These are phyloP conservation scores for Fusarium pilosicola DNA, from an alignment of 2,329 filamentous ascomycete species.

Conservation along the genomic window DNA sequence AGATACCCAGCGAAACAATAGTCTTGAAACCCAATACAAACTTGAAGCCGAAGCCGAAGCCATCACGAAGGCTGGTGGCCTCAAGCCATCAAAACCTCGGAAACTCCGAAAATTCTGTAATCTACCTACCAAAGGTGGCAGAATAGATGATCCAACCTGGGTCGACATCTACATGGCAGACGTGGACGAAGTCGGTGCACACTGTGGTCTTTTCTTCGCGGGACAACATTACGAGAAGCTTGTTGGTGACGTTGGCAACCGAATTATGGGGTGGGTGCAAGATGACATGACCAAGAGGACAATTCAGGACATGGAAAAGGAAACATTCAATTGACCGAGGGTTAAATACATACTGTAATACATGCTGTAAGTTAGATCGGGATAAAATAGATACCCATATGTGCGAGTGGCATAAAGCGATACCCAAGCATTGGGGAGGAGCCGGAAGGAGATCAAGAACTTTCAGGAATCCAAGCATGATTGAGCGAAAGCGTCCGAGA, in stretches of 20 bases:
- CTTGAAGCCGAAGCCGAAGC: slow-evolving; percentile 8
- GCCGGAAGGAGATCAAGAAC: background rate
- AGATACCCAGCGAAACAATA: background rate
- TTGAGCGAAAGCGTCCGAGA: background rate
- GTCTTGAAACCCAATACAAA: background rate
- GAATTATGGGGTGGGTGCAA: slow-evolving; percentile 75
- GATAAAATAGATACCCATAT: slow-evolving; percentile 7
- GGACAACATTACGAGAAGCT: slow-evolving; percentile 78
- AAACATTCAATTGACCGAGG: background rate
- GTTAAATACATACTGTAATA: background rate
- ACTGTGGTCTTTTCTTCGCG: slow-evolving; percentile 82
- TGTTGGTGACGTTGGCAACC: slow-evolving; percentile 77
- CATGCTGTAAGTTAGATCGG: background rate
- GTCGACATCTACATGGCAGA: slow-evolving; percentile 81
- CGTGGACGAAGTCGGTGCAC: slow-evolving; percentile 86
- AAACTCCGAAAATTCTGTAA: slow-evolving; percentile 83
- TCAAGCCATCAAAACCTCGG: slow-evolving; percentile 47
- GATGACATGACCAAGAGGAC: slow-evolving; percentile 64
- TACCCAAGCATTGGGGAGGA: background rate
- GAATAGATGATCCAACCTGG: slow-evolving; percentile 76
- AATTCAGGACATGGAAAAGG: slow-evolving; percentile 43
- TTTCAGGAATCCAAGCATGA: background rate
- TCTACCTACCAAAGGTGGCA: slow-evolving; percentile 66
- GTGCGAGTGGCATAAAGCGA: background rate
- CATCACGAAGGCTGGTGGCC: slow-evolving; percentile 13